A percentile compares a stretch with the other conserved stretches of the same genome.
These are phyloP conservation scores for Dipteronia sinensis DNA, from an alignment of 345 rosid species.

Conservation along the genomic window DNA sequence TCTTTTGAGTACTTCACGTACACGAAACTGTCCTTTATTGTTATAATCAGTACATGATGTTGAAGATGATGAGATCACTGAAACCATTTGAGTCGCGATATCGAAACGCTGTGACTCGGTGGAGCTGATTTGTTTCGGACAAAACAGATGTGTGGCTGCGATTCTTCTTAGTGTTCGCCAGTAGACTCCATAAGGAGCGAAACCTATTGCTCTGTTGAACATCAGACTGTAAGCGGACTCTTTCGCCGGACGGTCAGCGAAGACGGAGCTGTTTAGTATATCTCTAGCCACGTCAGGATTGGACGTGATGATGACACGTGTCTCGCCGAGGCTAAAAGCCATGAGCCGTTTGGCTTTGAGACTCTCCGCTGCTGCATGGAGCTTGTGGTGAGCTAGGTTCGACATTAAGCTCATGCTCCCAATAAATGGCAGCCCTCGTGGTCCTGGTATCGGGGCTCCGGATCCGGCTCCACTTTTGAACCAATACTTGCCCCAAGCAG, in stretches of 20 bases:
- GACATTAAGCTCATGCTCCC: constrained; percentile 57
- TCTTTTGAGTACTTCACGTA: constrained; percentile 38
- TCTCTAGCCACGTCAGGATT: constrained; percentile 56
- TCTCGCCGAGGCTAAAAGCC: constrained; percentile 58
- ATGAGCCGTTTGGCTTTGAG: constrained; percentile 42
- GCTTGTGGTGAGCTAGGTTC: constrained; percentile 53
- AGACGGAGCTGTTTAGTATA: constrained; percentile 48
- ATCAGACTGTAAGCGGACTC: constrained; percentile 51
- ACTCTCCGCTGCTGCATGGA: constrained; percentile 35
- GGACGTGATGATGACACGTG: constrained; percentile 38
- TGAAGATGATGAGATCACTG: constrained; percentile 18
- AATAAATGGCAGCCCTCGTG: constrained; percentile 45
- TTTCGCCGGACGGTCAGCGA: constrained; percentile 59
- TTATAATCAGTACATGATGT: neutral
- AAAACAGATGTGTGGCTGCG: constrained; percentile 52
- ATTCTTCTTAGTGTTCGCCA: constrained; percentile 54
- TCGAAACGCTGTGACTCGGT: constrained; percentile 35
- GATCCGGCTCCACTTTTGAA: neutral
- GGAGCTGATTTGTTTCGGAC: constrained; percentile 44
- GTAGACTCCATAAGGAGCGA: constrained; percentile 58
- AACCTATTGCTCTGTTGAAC: constrained; percentile 60
- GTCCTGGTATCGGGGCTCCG: constrained; percentile 41
- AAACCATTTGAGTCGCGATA: constrained; percentile 46
- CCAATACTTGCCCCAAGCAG: constrained; percentile 50
- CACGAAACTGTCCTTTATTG: constrained; percentile 10